Percentiles rank a stretch among this genome's conserved stretches.
phyloP scores from a whole-genome alignment of 352 stramenopile genomes.

The Phytophthora macrochlamydospora region DNA sequence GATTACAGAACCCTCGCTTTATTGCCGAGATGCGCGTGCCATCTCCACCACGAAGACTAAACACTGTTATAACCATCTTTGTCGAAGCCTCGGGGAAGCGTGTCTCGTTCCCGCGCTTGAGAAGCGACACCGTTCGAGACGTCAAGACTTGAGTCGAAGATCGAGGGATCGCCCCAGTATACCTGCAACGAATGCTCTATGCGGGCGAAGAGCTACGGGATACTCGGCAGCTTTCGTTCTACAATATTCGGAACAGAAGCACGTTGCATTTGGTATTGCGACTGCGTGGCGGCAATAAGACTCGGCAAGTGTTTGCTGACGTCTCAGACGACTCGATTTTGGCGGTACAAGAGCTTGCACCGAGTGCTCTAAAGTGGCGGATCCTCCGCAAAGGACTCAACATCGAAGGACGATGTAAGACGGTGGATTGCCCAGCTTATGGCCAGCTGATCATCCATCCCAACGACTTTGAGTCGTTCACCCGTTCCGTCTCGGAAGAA shows the following conservation, averaged over 20 bases:
- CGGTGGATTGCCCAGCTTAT: constrained; percentile 10
- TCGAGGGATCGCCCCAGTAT: not conserved
- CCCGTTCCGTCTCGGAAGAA: too few species aligned
- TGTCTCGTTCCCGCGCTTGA: not conserved
- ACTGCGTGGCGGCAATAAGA: not conserved
- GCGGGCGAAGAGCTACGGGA: not conserved
- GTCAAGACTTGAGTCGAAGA: constrained; percentile 6
- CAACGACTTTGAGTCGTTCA: too few species aligned
- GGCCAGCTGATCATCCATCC: constrained; percentile 17
- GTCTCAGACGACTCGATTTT: constrained; percentile 5
- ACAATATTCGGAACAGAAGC: not conserved
- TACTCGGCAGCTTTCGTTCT: not conserved
- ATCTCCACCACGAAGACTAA: too few species aligned
- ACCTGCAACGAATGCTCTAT: constrained; percentile 14
- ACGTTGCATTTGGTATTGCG: not conserved
- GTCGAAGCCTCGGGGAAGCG: not conserved
- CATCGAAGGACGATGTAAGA: constrained; percentile 28
- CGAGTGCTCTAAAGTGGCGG: constrained; percentile 11
- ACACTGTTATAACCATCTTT: not conserved
- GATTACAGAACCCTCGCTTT: too few species aligned
- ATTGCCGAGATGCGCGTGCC: too few species aligned
- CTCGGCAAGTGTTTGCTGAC: not conserved
- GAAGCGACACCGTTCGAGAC: constrained; percentile 1
- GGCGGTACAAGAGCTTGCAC: constrained; percentile 10
- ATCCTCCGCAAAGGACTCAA: constrained; percentile 22